phyloP scores from a whole-genome alignment of 306 rosid species.

The Macrotyloma uniflorum region DNA sequence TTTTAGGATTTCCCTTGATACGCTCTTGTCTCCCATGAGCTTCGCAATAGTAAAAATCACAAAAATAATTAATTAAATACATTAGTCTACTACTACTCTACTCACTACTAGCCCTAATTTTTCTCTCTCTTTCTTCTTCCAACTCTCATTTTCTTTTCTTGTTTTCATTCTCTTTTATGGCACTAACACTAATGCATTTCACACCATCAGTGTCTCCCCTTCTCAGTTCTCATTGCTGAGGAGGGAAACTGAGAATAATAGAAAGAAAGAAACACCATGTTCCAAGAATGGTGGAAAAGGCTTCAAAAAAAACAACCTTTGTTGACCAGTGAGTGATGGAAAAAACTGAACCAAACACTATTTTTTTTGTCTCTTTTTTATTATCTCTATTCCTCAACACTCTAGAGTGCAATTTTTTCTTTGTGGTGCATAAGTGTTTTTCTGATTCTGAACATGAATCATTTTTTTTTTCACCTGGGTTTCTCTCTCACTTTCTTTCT shows the following conservation, averaged over 20 bases:
- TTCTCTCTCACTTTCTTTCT: neutral
- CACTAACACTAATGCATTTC: conserved; percentile 44
- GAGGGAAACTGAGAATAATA: conserved; percentile 12
- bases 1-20: conserved; percentile 73
- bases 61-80: neutral
- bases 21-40: conserved; percentile 65
- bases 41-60: neutral
- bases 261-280: neutral
- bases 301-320: neutral
- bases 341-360: neutral
- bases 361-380: neutral
- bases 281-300: conserved; percentile 1
- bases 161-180: conserved; percentile 9
- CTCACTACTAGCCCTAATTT: neutral
- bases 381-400: neutral
- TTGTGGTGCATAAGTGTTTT: conserved; percentile 4
- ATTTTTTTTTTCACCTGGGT: conserved; percentile 23
- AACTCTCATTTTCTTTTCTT: neutral
- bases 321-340: neutral
- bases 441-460: conserved; percentile 11
- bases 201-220: conserved; percentile 28
- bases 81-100: neutral
- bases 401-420: neutral
- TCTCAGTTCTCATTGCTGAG: neutral
- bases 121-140: neutral